These are phyloP conservation scores for Cytospora piceicola DNA, from an alignment of 2,329 filamentous ascomycete genomes.

Conservation along the genomic window DNA sequence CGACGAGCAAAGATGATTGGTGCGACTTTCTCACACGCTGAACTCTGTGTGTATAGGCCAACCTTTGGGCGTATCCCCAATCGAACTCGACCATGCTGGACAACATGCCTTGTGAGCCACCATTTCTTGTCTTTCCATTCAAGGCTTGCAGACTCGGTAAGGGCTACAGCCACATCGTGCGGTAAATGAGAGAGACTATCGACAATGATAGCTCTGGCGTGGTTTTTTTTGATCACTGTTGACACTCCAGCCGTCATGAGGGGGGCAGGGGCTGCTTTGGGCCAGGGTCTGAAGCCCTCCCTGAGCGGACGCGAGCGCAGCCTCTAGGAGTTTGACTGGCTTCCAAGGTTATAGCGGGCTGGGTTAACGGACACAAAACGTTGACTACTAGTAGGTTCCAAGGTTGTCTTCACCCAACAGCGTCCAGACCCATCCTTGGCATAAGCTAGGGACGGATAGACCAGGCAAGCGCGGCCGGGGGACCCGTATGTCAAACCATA, in stretches of 20 bases:
- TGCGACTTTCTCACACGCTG: constrained; percentile 13
- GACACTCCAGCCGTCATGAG: constrained; percentile 14
- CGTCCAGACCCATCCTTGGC: background rate
- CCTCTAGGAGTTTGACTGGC: constrained; percentile 1
- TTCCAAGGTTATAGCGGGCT: no score
- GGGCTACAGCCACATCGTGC: background rate
- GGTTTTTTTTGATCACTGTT: background rate
- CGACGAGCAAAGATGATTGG: constrained; percentile 7
- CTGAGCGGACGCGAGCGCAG: constrained; percentile 9
- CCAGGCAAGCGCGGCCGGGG: constrained; percentile 21
- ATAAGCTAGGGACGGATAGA: constrained; percentile 27
- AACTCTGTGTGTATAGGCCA: constrained; percentile 7
- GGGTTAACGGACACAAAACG: constrained; percentile 10
- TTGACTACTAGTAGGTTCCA: no score
- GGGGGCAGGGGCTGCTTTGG: constrained; percentile 14
- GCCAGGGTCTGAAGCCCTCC: constrained; percentile 17
- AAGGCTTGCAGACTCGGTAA: constrained; percentile 1
- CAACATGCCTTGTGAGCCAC: constrained; percentile 17
- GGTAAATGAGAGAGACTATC: background rate
- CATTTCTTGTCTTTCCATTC: background rate
- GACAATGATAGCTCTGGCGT: background rate
- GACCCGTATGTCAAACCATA: constrained; percentile 2
- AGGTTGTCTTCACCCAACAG: constrained; percentile 5
- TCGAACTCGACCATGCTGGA: constrained; percentile 11
- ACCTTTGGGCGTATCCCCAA: constrained; percentile 1